A percentile compares a stretch with the other conserved stretches of the same genome.
Conservation (phyloP, 2,329 filamentous ascomycete genomes). For the Diaporthe citri region DNA sequence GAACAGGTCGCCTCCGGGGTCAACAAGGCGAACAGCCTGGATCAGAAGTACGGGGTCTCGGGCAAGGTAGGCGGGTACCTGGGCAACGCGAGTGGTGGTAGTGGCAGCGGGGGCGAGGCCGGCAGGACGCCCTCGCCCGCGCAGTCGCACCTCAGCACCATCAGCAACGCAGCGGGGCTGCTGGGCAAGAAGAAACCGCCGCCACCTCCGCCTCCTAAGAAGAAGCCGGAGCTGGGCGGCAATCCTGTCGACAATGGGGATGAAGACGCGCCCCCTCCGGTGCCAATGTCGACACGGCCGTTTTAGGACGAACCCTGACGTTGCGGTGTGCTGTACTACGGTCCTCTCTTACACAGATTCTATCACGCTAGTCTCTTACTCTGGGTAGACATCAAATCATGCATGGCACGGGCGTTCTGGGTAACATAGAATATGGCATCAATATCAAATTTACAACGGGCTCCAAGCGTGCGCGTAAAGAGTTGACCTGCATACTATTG, state of each 20-base stretch:
- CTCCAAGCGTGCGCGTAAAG: neutral
- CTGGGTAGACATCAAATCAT: neutral
- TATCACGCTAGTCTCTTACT: conserved; percentile 6
- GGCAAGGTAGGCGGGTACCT: conserved; percentile 52
- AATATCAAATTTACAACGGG: neutral
- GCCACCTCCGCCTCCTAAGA: conserved; percentile 65
- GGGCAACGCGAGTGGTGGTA: conserved; percentile 19
- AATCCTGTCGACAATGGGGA: conserved; percentile 41
- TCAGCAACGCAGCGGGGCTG: conserved; percentile 41
- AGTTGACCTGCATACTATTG: neutral
- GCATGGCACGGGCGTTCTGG: conserved; percentile 37
- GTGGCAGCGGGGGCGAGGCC: conserved; percentile 9
- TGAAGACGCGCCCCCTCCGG: conserved; percentile 60
- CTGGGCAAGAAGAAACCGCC: conserved; percentile 66
- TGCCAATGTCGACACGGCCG: conserved; percentile 65
- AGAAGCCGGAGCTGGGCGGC: conserved; percentile 55
- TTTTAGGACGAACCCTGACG: conserved; percentile 50
- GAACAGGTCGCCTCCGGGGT: conserved; percentile 74
- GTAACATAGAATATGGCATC: neutral
- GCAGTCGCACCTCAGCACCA: conserved; percentile 34
- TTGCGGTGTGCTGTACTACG: neutral
- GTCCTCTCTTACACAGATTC: neutral
- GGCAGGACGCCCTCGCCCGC: conserved; percentile 4
- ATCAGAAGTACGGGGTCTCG: conserved; percentile 71
- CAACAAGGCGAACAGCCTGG: conserved; percentile 67